These are phyloP conservation scores for Blastobotrys muscicola DNA, from an alignment of 805 yeast species.

Conservation along the genomic window DNA sequence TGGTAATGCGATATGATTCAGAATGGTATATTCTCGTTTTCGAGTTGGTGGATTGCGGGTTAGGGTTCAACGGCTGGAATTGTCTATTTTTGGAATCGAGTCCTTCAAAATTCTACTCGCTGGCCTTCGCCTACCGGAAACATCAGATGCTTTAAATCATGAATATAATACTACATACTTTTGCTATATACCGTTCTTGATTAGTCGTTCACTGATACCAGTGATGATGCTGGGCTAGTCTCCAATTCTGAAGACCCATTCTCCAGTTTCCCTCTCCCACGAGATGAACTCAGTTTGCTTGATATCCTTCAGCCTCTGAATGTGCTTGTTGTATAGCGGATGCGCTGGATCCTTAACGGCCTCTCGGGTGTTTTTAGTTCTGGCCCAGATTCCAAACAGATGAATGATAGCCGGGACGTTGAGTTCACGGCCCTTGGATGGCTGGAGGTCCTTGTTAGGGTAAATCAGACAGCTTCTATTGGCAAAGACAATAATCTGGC, in stretches of 20 bases:
- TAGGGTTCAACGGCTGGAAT: too few species aligned
- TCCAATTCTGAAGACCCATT: conserved; percentile 29
- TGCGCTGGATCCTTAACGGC: conserved; percentile 72
- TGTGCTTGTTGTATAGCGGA: conserved; percentile 58
- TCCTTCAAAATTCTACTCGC: too few species aligned
- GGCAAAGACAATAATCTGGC: conserved; percentile 52
- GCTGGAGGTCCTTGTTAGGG: conserved; percentile 54
- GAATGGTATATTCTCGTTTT: not conserved
- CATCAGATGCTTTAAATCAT: too few species aligned
- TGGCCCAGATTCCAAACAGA: conserved; percentile 72
- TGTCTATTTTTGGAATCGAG: too few species aligned
- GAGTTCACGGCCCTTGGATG: conserved; percentile 71
- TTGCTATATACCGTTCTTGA: not conserved
- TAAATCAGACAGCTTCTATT: conserved; percentile 57
- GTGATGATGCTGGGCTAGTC: not conserved
- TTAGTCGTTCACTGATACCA: not conserved
- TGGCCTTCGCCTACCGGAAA: too few species aligned
- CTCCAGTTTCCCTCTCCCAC: conserved; percentile 60
- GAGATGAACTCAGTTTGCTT: conserved; percentile 56
- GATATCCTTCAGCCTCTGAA: conserved; percentile 52
- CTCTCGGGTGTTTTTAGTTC: conserved; percentile 57
- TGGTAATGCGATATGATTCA: not conserved
- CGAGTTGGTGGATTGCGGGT: not conserved
- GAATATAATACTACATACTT: too few species aligned
- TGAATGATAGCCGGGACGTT: conserved; percentile 68